Evolutionary conservation across 768 basidiomycete genomes (phyloP).

Genomic region (Boletus eberwhitei): DNA sequence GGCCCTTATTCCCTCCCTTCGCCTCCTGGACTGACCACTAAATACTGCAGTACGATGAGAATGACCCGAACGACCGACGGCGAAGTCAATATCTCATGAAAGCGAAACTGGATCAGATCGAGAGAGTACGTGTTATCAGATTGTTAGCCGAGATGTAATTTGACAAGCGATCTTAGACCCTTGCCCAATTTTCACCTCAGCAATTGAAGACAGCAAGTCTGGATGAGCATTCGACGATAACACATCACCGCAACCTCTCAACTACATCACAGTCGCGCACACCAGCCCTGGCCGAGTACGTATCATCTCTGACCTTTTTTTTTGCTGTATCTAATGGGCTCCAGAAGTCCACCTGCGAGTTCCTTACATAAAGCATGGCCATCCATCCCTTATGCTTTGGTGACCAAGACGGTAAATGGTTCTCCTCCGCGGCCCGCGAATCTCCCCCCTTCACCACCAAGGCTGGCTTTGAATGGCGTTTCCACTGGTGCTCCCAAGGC

Average conservation of each 20-base stretch:
- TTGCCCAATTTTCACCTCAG: constrained; percentile 67
- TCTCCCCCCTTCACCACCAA: constrained; percentile 53
- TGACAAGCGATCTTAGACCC: constrained; percentile 40
- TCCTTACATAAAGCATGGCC: constrained; percentile 36
- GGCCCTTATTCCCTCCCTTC: constrained; percentile 16
- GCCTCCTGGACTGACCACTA: constrained; percentile 14
- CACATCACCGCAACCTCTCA: constrained; percentile 19
- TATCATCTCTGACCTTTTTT: constrained; percentile 6
- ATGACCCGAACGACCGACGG: constrained; percentile 71
- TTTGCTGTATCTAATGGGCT: constrained; percentile 10
- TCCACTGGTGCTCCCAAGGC: constrained; percentile 57
- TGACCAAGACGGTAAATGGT: constrained; percentile 22
- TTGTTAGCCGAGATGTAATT: background rate
- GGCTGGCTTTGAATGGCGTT: constrained; percentile 65
- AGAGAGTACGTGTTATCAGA: constrained; percentile 46
- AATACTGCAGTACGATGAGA: constrained; percentile 53
- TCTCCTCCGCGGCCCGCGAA: constrained; percentile 22
- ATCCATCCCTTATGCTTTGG: constrained; percentile 41
- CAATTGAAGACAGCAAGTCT: constrained; percentile 21
- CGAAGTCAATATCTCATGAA: constrained; percentile 74
- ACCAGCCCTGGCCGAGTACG: constrained; percentile 19
- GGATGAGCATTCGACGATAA: constrained; percentile 22
- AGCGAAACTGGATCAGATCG: constrained; percentile 76
- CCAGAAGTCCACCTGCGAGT: constrained; percentile 9
- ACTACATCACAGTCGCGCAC: constrained; percentile 9